Evolutionary conservation across 176 grass and related monocot species (phyloP).

Genomic region (Urochloa ruziziensis): DNA sequence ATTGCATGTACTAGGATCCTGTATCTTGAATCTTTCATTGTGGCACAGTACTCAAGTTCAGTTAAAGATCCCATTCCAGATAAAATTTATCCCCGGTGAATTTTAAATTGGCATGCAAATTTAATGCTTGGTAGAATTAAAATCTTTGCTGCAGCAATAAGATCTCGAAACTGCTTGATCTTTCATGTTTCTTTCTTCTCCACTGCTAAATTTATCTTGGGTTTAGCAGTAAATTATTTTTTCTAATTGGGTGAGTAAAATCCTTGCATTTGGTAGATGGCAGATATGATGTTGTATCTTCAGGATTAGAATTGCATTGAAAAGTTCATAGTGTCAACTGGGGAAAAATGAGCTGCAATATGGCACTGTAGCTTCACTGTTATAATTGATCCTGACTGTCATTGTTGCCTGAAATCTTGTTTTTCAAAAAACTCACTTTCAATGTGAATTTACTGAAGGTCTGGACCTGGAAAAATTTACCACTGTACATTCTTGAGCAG

Average conservation of each 20-base stretch:
- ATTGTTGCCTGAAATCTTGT: not conserved
- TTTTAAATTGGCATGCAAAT: not conserved
- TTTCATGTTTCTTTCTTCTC: not conserved
- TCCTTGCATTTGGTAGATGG: not conserved
- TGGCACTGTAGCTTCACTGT: not conserved
- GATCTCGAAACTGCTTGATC: slow-evolving; percentile 16
- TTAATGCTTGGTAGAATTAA: not conserved
- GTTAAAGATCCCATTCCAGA: not conserved
- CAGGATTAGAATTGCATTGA: not conserved
- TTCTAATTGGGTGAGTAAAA: not conserved
- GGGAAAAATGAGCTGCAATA: not conserved
- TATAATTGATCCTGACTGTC: not conserved
- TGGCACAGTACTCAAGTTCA: not conserved
- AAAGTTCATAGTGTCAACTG: not conserved
- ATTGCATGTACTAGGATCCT: slow-evolving; percentile 14
- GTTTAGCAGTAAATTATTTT: slow-evolving; percentile 7
- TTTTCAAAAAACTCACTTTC: slow-evolving; percentile 20
- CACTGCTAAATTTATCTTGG: not conserved
- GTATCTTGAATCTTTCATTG: not conserved
- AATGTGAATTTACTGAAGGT: slow-evolving; percentile 33
- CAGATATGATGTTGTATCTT: not conserved
- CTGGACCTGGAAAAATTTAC: not conserved
- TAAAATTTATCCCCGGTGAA: not conserved
- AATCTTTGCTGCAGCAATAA: not conserved
- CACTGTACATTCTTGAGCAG: not conserved